Evolutionary conservation across 2,329 filamentous ascomycete genomes (phyloP), one percentile per base, ranked within the genome.

Genomic region (Pseudonectria foliicola): DNA sequence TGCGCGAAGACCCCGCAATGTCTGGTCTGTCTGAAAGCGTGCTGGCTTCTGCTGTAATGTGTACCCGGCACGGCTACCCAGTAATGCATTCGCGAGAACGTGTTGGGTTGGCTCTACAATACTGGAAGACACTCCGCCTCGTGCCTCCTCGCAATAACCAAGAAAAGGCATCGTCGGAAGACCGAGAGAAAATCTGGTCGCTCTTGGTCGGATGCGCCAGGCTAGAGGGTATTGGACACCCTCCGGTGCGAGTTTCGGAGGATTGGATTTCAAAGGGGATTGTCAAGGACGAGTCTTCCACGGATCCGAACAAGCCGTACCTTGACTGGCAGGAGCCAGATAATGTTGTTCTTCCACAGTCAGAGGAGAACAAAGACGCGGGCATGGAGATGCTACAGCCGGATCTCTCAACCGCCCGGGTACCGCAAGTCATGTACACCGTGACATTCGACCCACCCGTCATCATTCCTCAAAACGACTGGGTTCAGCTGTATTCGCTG

Each of bases 311-410:
- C 64, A 68, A 43, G 53, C 60, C 40, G 47, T 61, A 77, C 24
- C 56, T 81, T 25, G 77, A 86, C 62, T 90, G 85, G 85, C 70
- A 79, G 27, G 80, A 89, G 38, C 85, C 85, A 1, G 72, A 77
- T 3, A 74, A 76, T 32, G 80, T 77, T 2, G 68, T 82, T 18
- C 53, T 83, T 14, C 71, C 62, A 4, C 52, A 59, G 10, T 62
- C 61, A 12, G 57, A 68, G 29, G 63, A 69, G 39, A 64, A 60
- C 41, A 70, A 63, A 49, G 63, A 75, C 38, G 64, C 69, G 7
- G 56, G 52, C 8, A 75, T 80, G 60, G 67, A 73, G 28, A 58
- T 75, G 32, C 63, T 78, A 24, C 66, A 70, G n/a, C 56, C 64
- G 39, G 46, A 62, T 42, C 53, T 60, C 29, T 55, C 65, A 13